Conservation (phyloP, 164 flowering plant species). For the Amborella trichopoda region DNA sequence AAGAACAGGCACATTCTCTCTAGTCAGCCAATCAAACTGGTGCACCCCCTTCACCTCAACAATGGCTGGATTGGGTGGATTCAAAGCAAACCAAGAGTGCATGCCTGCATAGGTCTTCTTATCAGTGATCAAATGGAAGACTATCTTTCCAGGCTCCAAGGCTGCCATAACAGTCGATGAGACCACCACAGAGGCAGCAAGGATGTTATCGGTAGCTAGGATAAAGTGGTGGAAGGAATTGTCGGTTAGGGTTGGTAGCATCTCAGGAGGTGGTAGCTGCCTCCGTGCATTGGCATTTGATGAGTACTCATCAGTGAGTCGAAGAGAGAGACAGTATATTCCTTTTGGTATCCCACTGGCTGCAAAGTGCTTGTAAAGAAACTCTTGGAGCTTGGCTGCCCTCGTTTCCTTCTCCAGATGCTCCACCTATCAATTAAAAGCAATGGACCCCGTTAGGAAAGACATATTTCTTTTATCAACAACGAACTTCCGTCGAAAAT, state of each 20-base stretch:
- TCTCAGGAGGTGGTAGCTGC: slow-evolving; percentile 93
- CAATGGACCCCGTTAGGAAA: no score
- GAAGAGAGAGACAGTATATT: slow-evolving; percentile 82
- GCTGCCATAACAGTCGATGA: slow-evolving; percentile 70
- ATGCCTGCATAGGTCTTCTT: slow-evolving; percentile 98
- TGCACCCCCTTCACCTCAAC: slow-evolving; percentile 93
- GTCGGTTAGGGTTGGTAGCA: slow-evolving; percentile 80
- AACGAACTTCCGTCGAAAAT: no score
- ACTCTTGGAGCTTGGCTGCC: slow-evolving; percentile 71
- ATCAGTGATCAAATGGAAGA: slow-evolving; percentile 95
- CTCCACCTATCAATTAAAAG: no score
- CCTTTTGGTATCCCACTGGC: slow-evolving; percentile 90
- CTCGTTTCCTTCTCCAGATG: slow-evolving; percentile 70
- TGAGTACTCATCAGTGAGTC: slow-evolving; percentile 94
- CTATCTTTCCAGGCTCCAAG: slow-evolving; percentile 59
- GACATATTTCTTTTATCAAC: no score
- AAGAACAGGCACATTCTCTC: slow-evolving; percentile 94
- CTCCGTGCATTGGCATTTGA: slow-evolving; percentile 94
- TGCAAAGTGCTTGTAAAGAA: slow-evolving; percentile 93
- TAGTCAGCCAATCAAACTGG: slow-evolving; percentile 96
- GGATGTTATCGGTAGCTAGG: slow-evolving; percentile 84
- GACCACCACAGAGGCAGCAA: slow-evolving; percentile 97
- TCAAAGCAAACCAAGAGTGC: slow-evolving; percentile 99
- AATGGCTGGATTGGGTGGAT: slow-evolving; percentile 75
- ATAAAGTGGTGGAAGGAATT: slow-evolving; percentile 79